Percentiles rank a stretch among this genome's conserved stretches.
phyloP scores from a whole-genome alignment of 1,284 basidiomycete genomes.

The Pholiota adiposa region DNA sequence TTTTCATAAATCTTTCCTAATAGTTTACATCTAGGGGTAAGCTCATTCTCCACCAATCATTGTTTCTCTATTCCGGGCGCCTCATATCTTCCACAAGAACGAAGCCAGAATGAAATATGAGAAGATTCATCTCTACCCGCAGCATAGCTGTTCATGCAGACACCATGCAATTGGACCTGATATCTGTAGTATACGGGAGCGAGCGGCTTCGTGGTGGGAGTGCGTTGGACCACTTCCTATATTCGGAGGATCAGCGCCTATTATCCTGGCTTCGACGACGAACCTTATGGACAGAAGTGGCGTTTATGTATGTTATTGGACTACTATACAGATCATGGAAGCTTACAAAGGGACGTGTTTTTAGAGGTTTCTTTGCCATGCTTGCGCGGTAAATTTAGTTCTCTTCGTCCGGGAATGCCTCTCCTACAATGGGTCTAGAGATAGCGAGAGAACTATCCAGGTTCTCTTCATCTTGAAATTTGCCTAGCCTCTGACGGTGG shows the following conservation, averaged over 20 bases:
- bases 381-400: not conserved
- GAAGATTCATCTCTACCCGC: not conserved
- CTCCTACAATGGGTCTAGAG: no score
- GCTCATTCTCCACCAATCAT: not conserved
- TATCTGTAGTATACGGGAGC: not conserved
- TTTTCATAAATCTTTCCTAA: no score
- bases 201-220: not conserved
- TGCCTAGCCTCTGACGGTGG: not conserved
- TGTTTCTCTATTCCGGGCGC: not conserved
- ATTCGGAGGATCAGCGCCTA: not conserved
- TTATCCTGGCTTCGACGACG: not conserved
- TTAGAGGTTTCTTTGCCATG: not conserved
- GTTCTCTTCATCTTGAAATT: not conserved
- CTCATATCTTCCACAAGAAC: no score
- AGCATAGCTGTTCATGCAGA: not conserved
- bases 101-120: not conserved
- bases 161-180: not conserved
- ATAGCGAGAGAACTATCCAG: no score
- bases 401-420: not conserved
- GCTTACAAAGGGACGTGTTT: not conserved
- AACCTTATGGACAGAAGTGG: not conserved
- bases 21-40: no score
- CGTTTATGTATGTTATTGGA: not conserved
- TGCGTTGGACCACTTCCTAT: not conserved
- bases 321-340: not conserved